phyloP scores from a whole-genome alignment of 352 stramenopile species.

The Salisapilia sapeloensis region DNA sequence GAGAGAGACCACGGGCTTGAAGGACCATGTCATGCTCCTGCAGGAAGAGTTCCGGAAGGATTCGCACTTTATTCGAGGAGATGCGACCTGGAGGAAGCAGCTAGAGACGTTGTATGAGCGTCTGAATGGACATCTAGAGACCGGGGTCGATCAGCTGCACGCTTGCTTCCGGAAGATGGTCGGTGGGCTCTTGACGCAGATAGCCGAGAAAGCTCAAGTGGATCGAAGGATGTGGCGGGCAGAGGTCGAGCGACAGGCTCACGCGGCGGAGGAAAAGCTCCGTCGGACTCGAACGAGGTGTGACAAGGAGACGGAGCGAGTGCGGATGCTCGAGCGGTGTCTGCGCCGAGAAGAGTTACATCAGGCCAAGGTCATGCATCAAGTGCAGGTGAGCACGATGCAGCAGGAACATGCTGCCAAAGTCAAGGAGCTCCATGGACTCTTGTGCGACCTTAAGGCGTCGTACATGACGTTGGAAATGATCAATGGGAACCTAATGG shows the following conservation, averaged over 20 bases:
- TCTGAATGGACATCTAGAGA: constrained; percentile 17
- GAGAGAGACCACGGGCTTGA: constrained; percentile 6
- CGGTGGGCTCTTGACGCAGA: constrained; percentile 10
- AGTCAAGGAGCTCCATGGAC: constrained; percentile 21
- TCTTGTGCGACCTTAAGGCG: constrained; percentile 25
- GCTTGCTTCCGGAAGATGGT: constrained; percentile 12
- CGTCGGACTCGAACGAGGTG: constrained; percentile 23
- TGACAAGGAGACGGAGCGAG: constrained; percentile 46
- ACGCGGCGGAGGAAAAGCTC: constrained; percentile 33
- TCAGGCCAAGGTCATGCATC: constrained; percentile 27
- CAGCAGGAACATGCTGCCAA: constrained; percentile 17
- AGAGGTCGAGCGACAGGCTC: constrained; percentile 17
- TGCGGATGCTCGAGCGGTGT: constrained; percentile 40
- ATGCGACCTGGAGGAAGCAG: constrained; percentile 47
- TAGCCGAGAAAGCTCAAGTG: constrained; percentile 20
- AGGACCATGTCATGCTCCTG: constrained; percentile 12
- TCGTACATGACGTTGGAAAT: constrained; percentile 29
- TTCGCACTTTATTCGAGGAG: constrained; percentile 36
- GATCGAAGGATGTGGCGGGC: constrained; percentile 12
- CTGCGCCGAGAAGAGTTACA: constrained; percentile 33
- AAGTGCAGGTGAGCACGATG: constrained; percentile 21
- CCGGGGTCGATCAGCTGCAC: constrained; percentile 7
- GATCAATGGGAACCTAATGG: constrained; percentile 31
- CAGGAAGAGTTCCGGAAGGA: constrained; percentile 33
- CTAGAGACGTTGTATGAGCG: constrained; percentile 21